Base-by-base conservation (phyloP, 176 grass and related monocot species). In the Eleusine indica region DNA sequence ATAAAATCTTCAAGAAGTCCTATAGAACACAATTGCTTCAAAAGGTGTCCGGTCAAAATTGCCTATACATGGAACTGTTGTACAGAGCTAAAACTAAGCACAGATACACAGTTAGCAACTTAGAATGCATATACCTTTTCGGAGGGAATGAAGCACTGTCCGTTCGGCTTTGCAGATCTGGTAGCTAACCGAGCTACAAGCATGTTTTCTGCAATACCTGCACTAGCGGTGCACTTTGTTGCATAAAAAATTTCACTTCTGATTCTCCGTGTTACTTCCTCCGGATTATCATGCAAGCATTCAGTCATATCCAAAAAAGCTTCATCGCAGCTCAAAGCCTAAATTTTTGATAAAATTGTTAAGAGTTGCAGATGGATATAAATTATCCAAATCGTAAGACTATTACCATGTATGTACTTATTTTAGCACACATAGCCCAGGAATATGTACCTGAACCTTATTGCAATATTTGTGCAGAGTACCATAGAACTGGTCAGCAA, bases 261-360 rank as follows among this genome's bases (percentile, higher is more conserved):
- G 70, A 98, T 93, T 38, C 60, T 85, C 71, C 30, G 41, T 80
- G 87, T 84, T 84, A 91, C 84, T 82, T 87, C 87, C 72, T 93
- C 86, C 9, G 65, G 87, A 85, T 93, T 69, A 86, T 93, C 86
- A 67, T 78, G 46, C 67, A 47, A 80, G 85, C 82, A 86, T 62
- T 86, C 85, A 86, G 84, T 92, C 85, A 98, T 89, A 81, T 95
- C 95, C 60, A 95, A 81, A 88, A 94, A 98, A 67, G 92, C 95
- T 91, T 98, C 95, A 90, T 98, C 95, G 76, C 95, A 98, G 81
- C 95, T 98, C 77, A 98, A 80, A 75, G 92, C 95, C 95, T 97
- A 86, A 83, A 88, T 80, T 72, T 70, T 85, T 19, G 52, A 83
- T 62, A 75, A 84, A 30, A 76, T 60, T 80, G 80, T 89, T 80